phyloP scores from a whole-genome alignment of 2,329 filamentous ascomycete genomes.

The Rutstroemia sp. region DNA sequence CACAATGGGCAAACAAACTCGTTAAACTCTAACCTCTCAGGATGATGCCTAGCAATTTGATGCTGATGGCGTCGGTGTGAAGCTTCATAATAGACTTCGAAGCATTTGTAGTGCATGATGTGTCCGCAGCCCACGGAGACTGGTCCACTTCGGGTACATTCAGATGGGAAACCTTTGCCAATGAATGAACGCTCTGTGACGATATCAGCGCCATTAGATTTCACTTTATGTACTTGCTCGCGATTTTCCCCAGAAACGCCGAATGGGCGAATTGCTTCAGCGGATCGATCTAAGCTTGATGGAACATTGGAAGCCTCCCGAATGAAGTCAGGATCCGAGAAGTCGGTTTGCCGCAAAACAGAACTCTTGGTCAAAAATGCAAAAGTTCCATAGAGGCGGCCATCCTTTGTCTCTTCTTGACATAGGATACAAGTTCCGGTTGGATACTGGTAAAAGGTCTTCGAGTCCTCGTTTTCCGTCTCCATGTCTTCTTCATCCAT shows the following conservation, averaged over 20 bases:
- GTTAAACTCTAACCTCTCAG: slow-evolving; percentile 68
- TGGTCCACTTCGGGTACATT: slow-evolving; percentile 61
- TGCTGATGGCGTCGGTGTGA: slow-evolving; percentile 78
- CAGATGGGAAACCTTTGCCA: slow-evolving; percentile 78
- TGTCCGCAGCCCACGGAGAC: slow-evolving; percentile 91
- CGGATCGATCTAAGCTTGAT: slow-evolving; percentile 73
- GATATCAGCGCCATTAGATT: slow-evolving; percentile 63
- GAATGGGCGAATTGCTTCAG: slow-evolving; percentile 78
- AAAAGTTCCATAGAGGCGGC: slow-evolving; percentile 85
- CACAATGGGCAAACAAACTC: slow-evolving; percentile 97
- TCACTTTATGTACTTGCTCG: slow-evolving; percentile 67
- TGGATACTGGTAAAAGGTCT: slow-evolving; percentile 83
- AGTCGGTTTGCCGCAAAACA: slow-evolving; percentile 79
- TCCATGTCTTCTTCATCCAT: slow-evolving; percentile 62
- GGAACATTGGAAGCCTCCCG: slow-evolving; percentile 76
- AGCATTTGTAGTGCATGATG: slow-evolving; percentile 97
- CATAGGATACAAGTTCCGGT: slow-evolving; percentile 91
- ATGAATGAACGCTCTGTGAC: slow-evolving; percentile 72
- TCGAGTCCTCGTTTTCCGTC: slow-evolving; percentile 52
- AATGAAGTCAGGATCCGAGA: slow-evolving; percentile 75
- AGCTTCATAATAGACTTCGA: slow-evolving; percentile 83
- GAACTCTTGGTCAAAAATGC: slow-evolving; percentile 80
- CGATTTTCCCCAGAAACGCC: slow-evolving; percentile 86
- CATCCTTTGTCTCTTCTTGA: slow-evolving; percentile 91
- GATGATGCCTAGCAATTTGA: slow-evolving; percentile 91